Base-by-base conservation (phyloP, 2,329 filamentous ascomycete species). In the Endothia cerciana region DNA sequence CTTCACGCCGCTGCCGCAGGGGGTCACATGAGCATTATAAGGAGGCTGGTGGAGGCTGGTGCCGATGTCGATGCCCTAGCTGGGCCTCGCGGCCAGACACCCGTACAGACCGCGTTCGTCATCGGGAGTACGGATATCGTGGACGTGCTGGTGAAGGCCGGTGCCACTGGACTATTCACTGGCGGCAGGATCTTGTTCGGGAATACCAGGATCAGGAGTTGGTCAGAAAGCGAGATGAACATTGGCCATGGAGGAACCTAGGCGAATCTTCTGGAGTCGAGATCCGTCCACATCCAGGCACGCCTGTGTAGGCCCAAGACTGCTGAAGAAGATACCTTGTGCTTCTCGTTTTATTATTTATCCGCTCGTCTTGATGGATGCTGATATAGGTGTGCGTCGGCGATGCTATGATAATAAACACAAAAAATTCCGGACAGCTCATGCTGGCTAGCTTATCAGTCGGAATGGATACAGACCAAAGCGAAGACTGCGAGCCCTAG, bases 1-100 rank as follows among this genome's bases (percentile, higher is more conserved):
- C 64, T 71, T 7, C 67, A 70, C 58, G 70, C 70, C 15, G 69
- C 70, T 0, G 69, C 68, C 1, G 63, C 69, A 41, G 59, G 58
- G 4, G 68, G 70, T 1, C 66, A 70, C 33, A 36, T 69, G 0
- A 43, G 65, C 0, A 45, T 74, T 22, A 67, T 70, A 10, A 51
- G 41, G 30, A 51, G 30, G 5, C 62, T 72, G 45, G 51, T 72
- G 5, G 65, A 56, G 15, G 67, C 66, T 1, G 68, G 68, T 2
- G 71, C 70, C 3, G 49, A 68, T 15, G 17, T 38, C 2, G 63
- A 68, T 38, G 33, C 36, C 5, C 11, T 36, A 0, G 64, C 65
- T 13, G 63, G 63, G n/a, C 41, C 36, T 28, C 65, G 65, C 11
- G 41, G 63, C 6, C 65, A 66, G 63, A 70, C 65, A 11, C 64